A percentile compares a stretch with the other conserved stretches of the same genome.
These are phyloP conservation scores for Dactylis glomerata DNA, from an alignment of 176 grass and related monocot genomes.

Conservation along the genomic window DNA sequence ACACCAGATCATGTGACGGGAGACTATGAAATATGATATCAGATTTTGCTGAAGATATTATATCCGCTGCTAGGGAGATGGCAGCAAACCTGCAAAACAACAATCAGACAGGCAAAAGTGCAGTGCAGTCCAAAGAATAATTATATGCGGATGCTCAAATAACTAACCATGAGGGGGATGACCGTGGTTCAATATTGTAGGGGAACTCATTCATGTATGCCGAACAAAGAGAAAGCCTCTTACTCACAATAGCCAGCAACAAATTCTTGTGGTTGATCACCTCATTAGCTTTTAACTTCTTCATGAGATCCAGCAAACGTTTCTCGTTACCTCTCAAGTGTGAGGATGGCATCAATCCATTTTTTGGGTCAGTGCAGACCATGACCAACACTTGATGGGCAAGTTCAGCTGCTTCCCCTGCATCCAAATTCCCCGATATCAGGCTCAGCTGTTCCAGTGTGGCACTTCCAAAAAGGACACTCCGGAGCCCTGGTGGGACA, in stretches of 20 bases:
- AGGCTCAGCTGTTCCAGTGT: constrained; percentile 81
- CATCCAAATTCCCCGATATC: constrained; percentile 68
- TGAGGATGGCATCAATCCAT: constrained; percentile 77
- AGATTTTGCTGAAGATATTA: constrained; percentile 62
- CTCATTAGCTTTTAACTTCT: constrained; percentile 80
- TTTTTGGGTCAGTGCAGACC: constrained; percentile 86
- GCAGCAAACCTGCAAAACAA: constrained; percentile 64
- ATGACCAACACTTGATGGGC: constrained; percentile 76
- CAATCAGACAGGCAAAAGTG: constrained; percentile 26
- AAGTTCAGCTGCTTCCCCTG: constrained; percentile 52
- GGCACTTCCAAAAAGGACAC: constrained; percentile 87
- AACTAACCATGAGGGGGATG: constrained; percentile 75
- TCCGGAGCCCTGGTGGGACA: constrained; percentile 73
- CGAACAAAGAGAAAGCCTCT: constrained; percentile 63
- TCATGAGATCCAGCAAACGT: constrained; percentile 79
- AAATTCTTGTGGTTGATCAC: constrained; percentile 60
- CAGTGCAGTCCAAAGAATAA: constrained; percentile 23
- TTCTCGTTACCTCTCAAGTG: constrained; percentile 86
- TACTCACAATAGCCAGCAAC: constrained; percentile 65
- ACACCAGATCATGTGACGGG: constrained; percentile 41
- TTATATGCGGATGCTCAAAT: background rate
- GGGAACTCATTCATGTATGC: constrained; percentile 86
- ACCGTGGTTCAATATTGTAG: constrained; percentile 63
- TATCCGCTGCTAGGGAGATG: constrained; percentile 74
- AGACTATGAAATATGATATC: constrained; percentile 42